Base-by-base conservation (phyloP, 139 green algal species). In the Pleodorina starrii region DNA sequence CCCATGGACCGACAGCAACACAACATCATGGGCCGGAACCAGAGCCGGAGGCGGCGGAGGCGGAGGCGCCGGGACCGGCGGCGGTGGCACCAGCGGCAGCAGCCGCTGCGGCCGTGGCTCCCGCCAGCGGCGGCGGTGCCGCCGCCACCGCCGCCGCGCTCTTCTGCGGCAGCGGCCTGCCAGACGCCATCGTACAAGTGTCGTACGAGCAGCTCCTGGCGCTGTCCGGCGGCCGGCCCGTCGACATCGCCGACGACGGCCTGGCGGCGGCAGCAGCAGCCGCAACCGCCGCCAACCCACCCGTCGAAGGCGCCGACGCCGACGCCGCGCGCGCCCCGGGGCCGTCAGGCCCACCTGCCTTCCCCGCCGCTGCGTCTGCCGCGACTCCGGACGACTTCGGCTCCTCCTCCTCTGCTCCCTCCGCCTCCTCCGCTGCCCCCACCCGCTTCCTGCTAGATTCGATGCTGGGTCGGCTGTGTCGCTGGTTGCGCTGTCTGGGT, bases 401-500 rank as follows among this genome's bases (percentile, higher is more conserved):
- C n/a, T n/a, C n/a, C n/a, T n/a, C n/a, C n/a, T n/a, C n/a, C n/a
- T n/a, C n/a, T n/a, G n/a, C n/a, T n/a, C n/a, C n/a, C n/a, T n/a
- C n/a, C n/a, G n/a, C n/a, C n/a, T n/a, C n/a, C n/a, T n/a, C n/a
- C n/a, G 36, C 0, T 12, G 71, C 27, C 29, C 44, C 68, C 25
- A 32, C 51, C 7, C 50, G 43, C 7, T 96, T 96, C 80, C 91
- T 96, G 50, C 40, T 93, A 25, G 94, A 96, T 85, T 59, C 36
- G 44, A 95, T 95, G 94, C 60, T 95, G 40, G 94, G 94, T 2
- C 87, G 94, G 23, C 81, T 96, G 78, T 93, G 81, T 50, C 89
- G 94, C 16, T 94, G 94, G 94, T 78, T 96, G 75, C 88, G 94
- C 21, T 91, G 79, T 42, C 90, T 95, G 40, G 94, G 94, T 3